Evolutionary conservation across 495 filamentous ascomycete species (phyloP).

Genomic region (Platismatia glauca): DNA sequence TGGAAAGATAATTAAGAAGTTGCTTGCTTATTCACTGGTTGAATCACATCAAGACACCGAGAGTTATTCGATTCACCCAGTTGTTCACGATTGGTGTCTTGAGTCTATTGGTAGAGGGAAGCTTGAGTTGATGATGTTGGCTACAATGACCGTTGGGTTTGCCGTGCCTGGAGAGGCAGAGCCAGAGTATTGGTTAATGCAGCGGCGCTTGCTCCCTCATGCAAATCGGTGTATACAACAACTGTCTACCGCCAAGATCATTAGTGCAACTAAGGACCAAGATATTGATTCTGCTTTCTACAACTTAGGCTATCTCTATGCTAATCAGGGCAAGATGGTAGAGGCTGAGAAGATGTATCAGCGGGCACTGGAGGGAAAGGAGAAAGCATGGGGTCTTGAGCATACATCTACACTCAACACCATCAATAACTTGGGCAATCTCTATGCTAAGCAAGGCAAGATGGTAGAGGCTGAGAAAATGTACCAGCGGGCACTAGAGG

Average conservation of each 20-base stretch:
- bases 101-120: constrained; percentile 18
- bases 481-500: too few relatives aligned
- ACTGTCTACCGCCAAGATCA: constrained; percentile 30
- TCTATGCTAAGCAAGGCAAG: too few relatives aligned
- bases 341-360: too few relatives aligned
- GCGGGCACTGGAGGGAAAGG: too few relatives aligned
- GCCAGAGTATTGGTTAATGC: constrained; percentile 25
- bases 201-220: constrained; percentile 33
- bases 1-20: constrained; percentile 23
- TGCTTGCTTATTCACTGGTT: constrained; percentile 31
- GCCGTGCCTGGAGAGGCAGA: constrained; percentile 20
- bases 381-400: too few relatives aligned
- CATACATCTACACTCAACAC: too few relatives aligned
- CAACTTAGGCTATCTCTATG: constrained; percentile 17
- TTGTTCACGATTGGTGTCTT: constrained; percentile 33
- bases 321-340: neutral
- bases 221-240: constrained; percentile 28
- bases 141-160: constrained; percentile 26
- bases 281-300: constrained; percentile 26
- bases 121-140: constrained; percentile 23
- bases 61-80: constrained; percentile 31
- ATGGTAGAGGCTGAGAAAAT: too few relatives aligned
- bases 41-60: constrained; percentile 25
- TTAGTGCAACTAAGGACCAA: constrained; percentile 9
- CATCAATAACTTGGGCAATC: too few relatives aligned